A percentile compares a stretch with the other conserved stretches of the same genome.
Evolutionary conservation across 176 grass and related monocot genomes (phyloP).

Genomic region (Paspalum vaginatum): DNA sequence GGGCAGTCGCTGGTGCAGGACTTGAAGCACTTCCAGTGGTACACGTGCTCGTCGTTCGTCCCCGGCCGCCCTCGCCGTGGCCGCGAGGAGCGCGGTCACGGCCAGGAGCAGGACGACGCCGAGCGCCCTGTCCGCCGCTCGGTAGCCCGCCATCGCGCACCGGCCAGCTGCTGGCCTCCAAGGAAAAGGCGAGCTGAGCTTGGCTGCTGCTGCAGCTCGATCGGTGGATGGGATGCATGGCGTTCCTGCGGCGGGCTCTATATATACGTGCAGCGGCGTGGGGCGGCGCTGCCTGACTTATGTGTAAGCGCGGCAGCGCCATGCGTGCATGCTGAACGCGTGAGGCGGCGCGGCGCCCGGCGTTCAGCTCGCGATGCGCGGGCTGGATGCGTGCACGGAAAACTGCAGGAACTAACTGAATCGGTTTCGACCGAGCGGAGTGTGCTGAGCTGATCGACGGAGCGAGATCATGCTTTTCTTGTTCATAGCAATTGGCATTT

Average conservation of each 20-base stretch:
- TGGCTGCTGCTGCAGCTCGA: not conserved
- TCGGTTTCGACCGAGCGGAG: not conserved
- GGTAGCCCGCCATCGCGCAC: not conserved
- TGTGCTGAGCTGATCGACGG: not conserved
- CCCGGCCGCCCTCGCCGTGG: not conserved
- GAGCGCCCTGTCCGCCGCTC: not conserved
- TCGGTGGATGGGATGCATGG: constrained; percentile 20
- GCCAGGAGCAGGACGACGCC: constrained; percentile 19
- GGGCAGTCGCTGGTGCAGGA: constrained; percentile 35
- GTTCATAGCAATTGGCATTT: not conserved
- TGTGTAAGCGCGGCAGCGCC: constrained; percentile 1
- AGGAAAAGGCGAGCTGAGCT: not conserved
- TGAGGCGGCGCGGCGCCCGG: not conserved
- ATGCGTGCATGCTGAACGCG: not conserved
- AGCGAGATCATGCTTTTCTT: constrained; percentile 5
- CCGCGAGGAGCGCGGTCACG: constrained; percentile 1
- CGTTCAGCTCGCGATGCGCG: not conserved
- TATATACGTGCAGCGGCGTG: not conserved
- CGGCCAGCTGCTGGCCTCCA: not conserved
- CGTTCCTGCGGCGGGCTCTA: not conserved
- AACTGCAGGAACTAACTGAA: not conserved
- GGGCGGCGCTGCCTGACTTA: not conserved
- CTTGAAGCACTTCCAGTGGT: constrained; percentile 42
- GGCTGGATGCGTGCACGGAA: constrained; percentile 11
- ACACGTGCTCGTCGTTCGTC: not conserved